These are phyloP conservation scores for Nymphaea colorata DNA, from an alignment of 164 flowering plant genomes.

Conservation along the genomic window DNA sequence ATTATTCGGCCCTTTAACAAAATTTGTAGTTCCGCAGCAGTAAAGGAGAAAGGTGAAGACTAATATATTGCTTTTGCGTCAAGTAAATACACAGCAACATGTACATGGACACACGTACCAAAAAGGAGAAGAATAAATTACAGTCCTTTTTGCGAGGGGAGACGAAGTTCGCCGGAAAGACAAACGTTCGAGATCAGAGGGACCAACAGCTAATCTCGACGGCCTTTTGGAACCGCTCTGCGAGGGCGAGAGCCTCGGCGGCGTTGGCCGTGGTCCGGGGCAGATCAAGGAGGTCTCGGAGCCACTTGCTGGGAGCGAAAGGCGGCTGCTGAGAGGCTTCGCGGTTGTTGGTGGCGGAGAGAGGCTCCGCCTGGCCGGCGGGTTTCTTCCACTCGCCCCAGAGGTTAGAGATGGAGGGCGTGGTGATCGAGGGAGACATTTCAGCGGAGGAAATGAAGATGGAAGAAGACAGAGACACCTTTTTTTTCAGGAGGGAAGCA, in stretches of 20 bases:
- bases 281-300: not conserved
- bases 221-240: constrained; percentile 12
- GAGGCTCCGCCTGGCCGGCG: not conserved
- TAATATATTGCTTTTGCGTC: no score
- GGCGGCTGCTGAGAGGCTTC: not conserved
- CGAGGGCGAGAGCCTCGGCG: not conserved
- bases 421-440: not conserved
- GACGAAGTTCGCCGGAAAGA: not conserved
- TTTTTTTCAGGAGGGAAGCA: no score
- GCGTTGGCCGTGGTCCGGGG: not conserved
- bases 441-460: no score
- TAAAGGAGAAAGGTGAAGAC: not conserved
- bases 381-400: not conserved
- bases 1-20: not conserved
- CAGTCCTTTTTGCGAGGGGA: not conserved
- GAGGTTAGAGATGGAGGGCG: not conserved
- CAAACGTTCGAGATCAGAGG: constrained; percentile 5
- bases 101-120: not conserved
- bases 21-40: not conserved
- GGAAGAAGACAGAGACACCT: no score
- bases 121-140: not conserved
- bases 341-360: not conserved
- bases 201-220: constrained; percentile 20
- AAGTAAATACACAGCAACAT: no score
- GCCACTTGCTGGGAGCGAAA: not conserved